phyloP scores from a whole-genome alignment of 1,284 basidiomycete species.

The Trichosporon ovoides region DNA sequence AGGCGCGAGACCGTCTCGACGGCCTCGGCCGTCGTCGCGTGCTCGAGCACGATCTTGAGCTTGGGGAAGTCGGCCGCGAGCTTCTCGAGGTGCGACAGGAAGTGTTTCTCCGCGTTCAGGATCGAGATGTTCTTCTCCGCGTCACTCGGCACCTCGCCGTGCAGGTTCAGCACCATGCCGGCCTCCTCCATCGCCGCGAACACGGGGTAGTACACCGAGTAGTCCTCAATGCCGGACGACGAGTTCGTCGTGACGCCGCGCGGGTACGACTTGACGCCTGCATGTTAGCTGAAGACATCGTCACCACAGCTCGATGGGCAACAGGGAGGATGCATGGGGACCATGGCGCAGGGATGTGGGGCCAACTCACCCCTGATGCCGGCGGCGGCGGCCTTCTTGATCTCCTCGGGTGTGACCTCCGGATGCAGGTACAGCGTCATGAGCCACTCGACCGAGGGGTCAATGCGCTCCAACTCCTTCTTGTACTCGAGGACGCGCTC shows the following conservation, averaged over 20 bases:
- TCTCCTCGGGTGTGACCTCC: slow-evolving; percentile 83
- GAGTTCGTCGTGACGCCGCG: slow-evolving; percentile 97
- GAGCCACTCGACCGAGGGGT: slow-evolving; percentile 75
- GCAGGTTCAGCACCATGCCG: slow-evolving; percentile 91
- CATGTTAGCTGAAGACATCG: slow-evolving; percentile 2
- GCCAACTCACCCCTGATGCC: slow-evolving; percentile 66
- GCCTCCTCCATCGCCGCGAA: slow-evolving; percentile 93
- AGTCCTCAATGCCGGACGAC: slow-evolving; percentile 93
- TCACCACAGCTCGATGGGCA: slow-evolving; percentile 12
- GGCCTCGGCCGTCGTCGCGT: slow-evolving; percentile 94
- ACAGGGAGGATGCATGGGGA: too few relatives aligned
- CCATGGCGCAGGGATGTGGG: too few relatives aligned
- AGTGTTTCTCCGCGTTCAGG: slow-evolving; percentile 86
- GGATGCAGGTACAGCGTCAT: slow-evolving; percentile 95
- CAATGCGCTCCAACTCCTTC: slow-evolving; percentile 65
- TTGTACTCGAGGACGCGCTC: slow-evolving; percentile 79
- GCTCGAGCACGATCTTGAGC: slow-evolving; percentile 94
- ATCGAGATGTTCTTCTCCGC: slow-evolving; percentile 79
- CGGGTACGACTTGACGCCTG: slow-evolving; percentile 95
- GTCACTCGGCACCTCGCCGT: slow-evolving; percentile 96
- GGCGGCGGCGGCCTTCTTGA: slow-evolving; percentile 74
- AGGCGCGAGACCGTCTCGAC: slow-evolving; percentile 79
- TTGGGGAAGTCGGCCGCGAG: slow-evolving; percentile 83
- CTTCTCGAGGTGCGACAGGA: slow-evolving; percentile 80
- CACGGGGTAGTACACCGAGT: slow-evolving; percentile 88